phyloP scores from a whole-genome alignment of 495 filamentous ascomycete species.

The Pyrenopolyporus hunteri region DNA sequence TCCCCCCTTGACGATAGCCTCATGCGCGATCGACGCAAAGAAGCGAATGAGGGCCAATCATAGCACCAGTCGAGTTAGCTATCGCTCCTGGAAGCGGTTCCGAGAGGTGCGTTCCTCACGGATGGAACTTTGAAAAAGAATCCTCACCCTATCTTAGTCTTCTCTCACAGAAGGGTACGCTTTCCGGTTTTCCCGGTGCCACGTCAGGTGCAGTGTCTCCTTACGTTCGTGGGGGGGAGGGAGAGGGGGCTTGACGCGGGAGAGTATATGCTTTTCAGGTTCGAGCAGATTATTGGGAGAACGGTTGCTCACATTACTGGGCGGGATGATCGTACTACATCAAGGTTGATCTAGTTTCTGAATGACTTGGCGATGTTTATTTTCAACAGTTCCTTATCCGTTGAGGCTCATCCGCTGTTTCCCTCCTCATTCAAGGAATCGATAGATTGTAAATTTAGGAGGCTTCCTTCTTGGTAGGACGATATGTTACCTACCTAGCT shows the following conservation, averaged over 20 bases:
- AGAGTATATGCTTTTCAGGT: constrained; percentile 5
- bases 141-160: constrained; percentile 24
- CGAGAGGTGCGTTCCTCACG: constrained; percentile 24
- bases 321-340: constrained; percentile 1
- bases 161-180: constrained; percentile 14
- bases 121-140: constrained; percentile 13
- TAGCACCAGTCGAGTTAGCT: neutral
- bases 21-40: constrained; percentile 18
- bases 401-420: constrained; percentile 5
- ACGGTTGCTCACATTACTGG: constrained; percentile 6
- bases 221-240: constrained; percentile 22
- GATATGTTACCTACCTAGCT: constrained; percentile 18
- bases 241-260: too few species aligned
- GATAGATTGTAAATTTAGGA: neutral
- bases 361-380: neutral
- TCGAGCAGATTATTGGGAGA: too few species aligned
- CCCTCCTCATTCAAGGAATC: constrained; percentile 3
- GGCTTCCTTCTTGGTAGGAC: constrained; percentile 10
- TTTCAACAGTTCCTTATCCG: neutral
- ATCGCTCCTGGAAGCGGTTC: constrained; percentile 15
- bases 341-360: constrained; percentile 11
- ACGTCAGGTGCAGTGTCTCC: constrained; percentile 27
- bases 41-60: constrained; percentile 9
- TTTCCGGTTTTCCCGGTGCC: constrained; percentile 29
- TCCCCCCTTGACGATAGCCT: constrained; percentile 19